Base-by-base conservation (phyloP, 2,329 filamentous ascomycete genomes). In the Proliferodiscus dingleyae region DNA sequence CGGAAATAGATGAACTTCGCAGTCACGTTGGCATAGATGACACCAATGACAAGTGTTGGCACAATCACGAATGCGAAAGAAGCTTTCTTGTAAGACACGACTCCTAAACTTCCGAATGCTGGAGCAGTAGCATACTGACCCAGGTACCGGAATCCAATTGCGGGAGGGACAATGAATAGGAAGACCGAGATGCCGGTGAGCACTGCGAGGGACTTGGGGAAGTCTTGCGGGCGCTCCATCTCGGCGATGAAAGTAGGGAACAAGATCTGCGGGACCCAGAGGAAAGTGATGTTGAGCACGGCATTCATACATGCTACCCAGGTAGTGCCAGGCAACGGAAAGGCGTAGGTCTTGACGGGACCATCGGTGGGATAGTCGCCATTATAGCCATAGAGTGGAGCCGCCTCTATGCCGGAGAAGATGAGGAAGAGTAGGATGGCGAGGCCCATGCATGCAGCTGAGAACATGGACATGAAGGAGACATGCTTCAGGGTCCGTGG, bases 211-310 rank as follows among this genome's bases (percentile, higher is more conserved):
- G 71, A 62, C 47, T 75, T 75, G 36, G 71, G 71, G 58, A 74
- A 74, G 57, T 75, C 71, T 38, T 74, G 66, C 1, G 71, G 71
- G 10, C 57, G 59, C 47, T 73, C 67, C 71, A 73, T 73, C 50
- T 75, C 71, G 24, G 71, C 55, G 59, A 75, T 74, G 59, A 75
- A 75, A 11, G 68, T 70, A 1, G 72, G 72, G 58, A 75, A 74
- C 21, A 74, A 66, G 46, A 74, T 74, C 48, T 75, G 71, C 2
- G 71, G 71, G 1, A 73, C 69, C 71, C 70, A 74, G 37, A 73
- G 61, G 55, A 73, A 74, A 13, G 70, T 72, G 50, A 72, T 70
- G 51, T 72, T 74, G 10, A 74, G 53, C 1, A 73, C 70, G 11
- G 71, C 71, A 43, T 74, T 74, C 67, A 74, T 69, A 55, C 68